Evolutionary conservation across 2,329 filamentous ascomycete species (phyloP).

Genomic region (Daldinia sp.): DNA sequence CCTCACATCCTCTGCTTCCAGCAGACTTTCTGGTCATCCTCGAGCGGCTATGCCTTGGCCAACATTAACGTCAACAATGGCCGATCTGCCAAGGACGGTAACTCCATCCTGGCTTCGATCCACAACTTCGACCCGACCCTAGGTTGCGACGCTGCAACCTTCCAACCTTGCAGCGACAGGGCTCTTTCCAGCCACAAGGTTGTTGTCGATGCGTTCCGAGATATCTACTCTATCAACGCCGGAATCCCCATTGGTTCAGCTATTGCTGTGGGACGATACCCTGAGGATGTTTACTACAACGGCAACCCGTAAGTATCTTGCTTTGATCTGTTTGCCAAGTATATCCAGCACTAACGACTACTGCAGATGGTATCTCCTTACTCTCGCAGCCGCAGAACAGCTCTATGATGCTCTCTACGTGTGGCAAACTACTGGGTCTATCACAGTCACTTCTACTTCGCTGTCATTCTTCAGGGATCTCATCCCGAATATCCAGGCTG

Average conservation of each 20-base stretch:
- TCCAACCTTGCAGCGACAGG: slow-evolving; percentile 79
- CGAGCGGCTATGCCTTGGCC: slow-evolving; percentile 71
- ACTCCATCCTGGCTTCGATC: slow-evolving; percentile 75
- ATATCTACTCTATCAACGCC: slow-evolving; percentile 76
- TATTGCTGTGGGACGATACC: slow-evolving; percentile 74
- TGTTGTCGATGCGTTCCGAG: slow-evolving; percentile 79
- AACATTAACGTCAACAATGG: slow-evolving; percentile 75
- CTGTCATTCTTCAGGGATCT: slow-evolving; percentile 79
- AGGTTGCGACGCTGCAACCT: slow-evolving; percentile 76
- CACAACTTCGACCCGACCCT: slow-evolving; percentile 76
- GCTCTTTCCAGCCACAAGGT: slow-evolving; percentile 82
- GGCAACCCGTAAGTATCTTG: slow-evolving; percentile 70
- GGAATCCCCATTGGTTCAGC: slow-evolving; percentile 71
- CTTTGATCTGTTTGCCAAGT: neutral
- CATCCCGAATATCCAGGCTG: slow-evolving; percentile 66
- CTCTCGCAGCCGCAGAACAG: slow-evolving; percentile 81
- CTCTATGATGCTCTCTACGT: slow-evolving; percentile 81
- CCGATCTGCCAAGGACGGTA: slow-evolving; percentile 77
- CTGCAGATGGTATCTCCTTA: slow-evolving; percentile 77
- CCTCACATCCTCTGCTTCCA: slow-evolving; percentile 79
- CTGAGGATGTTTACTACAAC: slow-evolving; percentile 79
- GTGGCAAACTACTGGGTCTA: slow-evolving; percentile 72
- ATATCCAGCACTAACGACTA: slow-evolving; percentile 25
- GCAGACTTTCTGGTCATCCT: slow-evolving; percentile 77
- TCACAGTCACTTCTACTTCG: slow-evolving; percentile 74